phyloP scores from a whole-genome alignment of 2,329 filamentous ascomycete genomes.

The Fusarium sp. region DNA sequence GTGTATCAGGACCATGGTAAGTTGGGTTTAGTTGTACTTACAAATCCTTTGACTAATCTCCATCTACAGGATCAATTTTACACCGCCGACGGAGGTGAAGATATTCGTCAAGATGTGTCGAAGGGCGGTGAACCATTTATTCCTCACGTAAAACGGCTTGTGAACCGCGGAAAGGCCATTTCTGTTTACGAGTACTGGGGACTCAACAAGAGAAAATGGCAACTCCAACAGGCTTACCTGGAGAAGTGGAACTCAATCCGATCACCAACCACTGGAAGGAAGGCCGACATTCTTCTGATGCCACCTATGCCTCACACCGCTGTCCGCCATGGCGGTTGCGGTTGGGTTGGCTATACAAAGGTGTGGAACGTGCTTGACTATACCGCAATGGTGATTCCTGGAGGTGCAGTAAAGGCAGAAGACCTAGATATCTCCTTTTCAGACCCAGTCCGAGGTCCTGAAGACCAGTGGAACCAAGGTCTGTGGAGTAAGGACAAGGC shows the following conservation, averaged over 20 bases:
- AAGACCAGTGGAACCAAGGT: too few species aligned
- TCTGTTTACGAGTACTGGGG: conserved; percentile 3
- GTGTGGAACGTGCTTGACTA: conserved; percentile 4
- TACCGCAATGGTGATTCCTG: conserved; percentile 7
- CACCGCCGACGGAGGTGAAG: background rate
- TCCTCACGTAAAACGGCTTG: background rate
- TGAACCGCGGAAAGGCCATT: background rate
- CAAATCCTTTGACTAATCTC: background rate
- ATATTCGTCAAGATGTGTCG: background rate
- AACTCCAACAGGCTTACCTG: background rate
- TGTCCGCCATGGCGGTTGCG: background rate
- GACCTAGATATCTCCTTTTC: too few species aligned
- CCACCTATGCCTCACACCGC: background rate
- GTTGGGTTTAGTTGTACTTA: too few species aligned
- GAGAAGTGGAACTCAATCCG: background rate
- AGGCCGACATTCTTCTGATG: background rate
- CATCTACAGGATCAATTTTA: background rate
- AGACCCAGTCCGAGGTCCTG: too few species aligned
- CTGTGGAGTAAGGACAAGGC: too few species aligned
- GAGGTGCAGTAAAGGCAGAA: too few species aligned
- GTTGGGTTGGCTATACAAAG: conserved; percentile 5
- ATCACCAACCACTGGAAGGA: background rate
- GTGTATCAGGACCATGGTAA: background rate
- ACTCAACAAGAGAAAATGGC: background rate
- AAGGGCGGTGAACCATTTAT: background rate